Evolutionary conservation across 495 filamentous ascomycete genomes (phyloP), one percentile per base, ranked within the genome.

Genomic region (Hyaloscypha hepaticicola): DNA sequence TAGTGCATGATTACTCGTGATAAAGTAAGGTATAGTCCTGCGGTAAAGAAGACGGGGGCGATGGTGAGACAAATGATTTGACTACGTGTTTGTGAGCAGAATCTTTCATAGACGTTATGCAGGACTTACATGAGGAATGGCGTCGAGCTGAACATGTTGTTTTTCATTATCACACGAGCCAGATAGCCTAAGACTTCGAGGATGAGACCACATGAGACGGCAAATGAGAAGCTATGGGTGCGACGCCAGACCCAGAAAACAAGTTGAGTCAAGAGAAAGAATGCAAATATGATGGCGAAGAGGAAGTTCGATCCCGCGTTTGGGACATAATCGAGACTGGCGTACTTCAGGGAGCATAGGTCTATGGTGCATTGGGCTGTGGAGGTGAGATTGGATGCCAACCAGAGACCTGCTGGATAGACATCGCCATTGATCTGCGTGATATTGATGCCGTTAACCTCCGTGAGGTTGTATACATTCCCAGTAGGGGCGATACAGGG

Each of bases 1-100:
- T 83, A 85, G 52, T 82, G 75, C 21, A 38, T 56, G 58, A 89
- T 82, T 65, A 88, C 80, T 55, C 84, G 79, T 0, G 82, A 77
- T 24, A 87, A 79, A 69, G 82, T 87, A 61, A 89, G 80, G 68
- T 90, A 90, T 64, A 89, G 55, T 19, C 81, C 83, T 9, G 84
- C 87, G 25, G 83, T 77, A 41, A 89, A 70, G 74, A 89, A 88
- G 58, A 84, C 84, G 6, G 87, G 87, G 6, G 75, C 87, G 58
- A 90, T 81, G 26, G 87, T 89, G 11, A 89, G 75, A 66, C 73
- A 77, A 25, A 65, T 65, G 58, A 69, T 57, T 38, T 69, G 41
- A 5, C 66, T 69, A 21, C n/a, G 14, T 52, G 51, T 5, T 1
- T 60, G 5, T 67, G 21, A 61, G 33, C 26, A 41, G 27, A n/a